Base-by-base conservation (phyloP, 495 filamentous ascomycete genomes). In the Parachaetomium inaequale region DNA sequence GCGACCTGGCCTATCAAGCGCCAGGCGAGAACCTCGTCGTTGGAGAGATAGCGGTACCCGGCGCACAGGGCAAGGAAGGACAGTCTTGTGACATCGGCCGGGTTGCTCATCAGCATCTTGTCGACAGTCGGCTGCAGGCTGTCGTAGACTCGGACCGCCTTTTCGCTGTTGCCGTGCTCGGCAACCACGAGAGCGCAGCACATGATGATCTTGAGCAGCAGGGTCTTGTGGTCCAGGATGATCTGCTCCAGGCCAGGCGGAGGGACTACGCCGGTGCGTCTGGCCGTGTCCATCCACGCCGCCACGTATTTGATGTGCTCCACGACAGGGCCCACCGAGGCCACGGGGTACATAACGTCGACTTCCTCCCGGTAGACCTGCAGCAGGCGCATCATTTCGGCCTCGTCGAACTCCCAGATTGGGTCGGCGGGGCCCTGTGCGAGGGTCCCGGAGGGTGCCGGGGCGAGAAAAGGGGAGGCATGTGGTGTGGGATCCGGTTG, bases 11-110 rank as follows among this genome's bases (percentile, higher is more conserved):
- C 91, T 63, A 91, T 90, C 19, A 91, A 76, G 1, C 91, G 82
- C 84, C 91, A 96, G 7, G 88, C 87, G 63, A 91, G 82, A 3
- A 86, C 80, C 72, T 96, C 91, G 65, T 94, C 88, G 58, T 90
- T 90, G 23, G 82, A 84, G 54, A 93, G 86, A 63, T 91, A 96
- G 68, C 92, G 82, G 74, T 95, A 96, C 50, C 90, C 93, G 21
- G 88, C 89, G 59, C 88, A 82, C 62, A 96, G 78, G 3, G 84
- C 84, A 49, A 93, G 76, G 19, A 95, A 80, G n/a, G 88, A 84
- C 19, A 96, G 82, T 29, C 79, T 85, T 55, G 83, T 85, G 31
- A 92, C 76, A 53, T 88, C 85, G 25, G 86, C 82, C 17, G 83
- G 78, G 14, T 85, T 86, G 66, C 85, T 74, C 73, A 83, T 87